Evolutionary conservation across 192 early-diverging fungal genomes (phyloP), one percentile per base, ranked within the genome.

Genomic region (Pecoramyces ruminantium): DNA sequence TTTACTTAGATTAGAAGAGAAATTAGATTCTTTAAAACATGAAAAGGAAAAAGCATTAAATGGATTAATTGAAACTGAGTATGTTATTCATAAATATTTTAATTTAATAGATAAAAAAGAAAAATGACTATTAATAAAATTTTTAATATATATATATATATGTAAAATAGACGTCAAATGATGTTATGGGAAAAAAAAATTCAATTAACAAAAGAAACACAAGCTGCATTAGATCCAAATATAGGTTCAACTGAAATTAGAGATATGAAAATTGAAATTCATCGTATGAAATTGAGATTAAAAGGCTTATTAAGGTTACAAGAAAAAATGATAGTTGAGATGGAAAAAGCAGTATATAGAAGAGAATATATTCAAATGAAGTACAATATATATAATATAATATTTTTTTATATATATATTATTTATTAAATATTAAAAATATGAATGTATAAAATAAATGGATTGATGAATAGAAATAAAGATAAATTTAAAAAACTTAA

Each of bases 131-230:
- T 34, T 34, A 34, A 34, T 34, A 6, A 34, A 34, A 34, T 34
- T 6, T 6, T 82, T 6, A 27, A 28, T 38, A 28, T 34, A 81
- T 81, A 28, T 28, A 82, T 30, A 82, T 28, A 40, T 28, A 79
- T 29, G 2, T 28, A 34, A 34, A 6, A 6, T 77, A 90, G 89
- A 82, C 90, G 89, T 0, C 90, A 91, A 79, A 85, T 91, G 39
- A 89, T 91, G 88, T 84, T 91, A 17, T 91, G 90, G 90, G 89
- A 91, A 82, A 91, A 91, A 79, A 91, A 91, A 80, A 91, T 90
- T 80, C 90, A 91, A 81, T 85, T 91, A 29, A 89, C 90, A 27
- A 90, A 90, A 79, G 90, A 91, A 86, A 91, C 90, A 17, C 88
- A 89, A 77, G 86, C 87, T 13, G 90, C 90, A 18, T 83, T 91